Conservation (phyloP, 2,329 filamentous ascomycete species). For the Cercospora sp. region DNA sequence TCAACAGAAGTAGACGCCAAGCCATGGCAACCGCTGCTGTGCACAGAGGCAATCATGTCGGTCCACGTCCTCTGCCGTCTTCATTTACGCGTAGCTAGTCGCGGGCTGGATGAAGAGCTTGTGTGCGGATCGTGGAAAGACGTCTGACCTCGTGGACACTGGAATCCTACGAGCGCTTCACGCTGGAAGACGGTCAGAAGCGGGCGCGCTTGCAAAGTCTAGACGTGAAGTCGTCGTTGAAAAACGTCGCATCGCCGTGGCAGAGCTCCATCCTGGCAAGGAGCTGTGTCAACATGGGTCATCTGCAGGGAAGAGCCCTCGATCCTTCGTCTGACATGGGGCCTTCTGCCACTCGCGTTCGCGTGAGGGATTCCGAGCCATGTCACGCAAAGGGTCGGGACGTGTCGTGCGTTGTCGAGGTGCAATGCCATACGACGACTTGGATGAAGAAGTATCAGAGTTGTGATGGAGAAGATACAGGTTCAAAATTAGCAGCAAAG, state of each 20-base stretch:
- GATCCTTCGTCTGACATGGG: neutral
- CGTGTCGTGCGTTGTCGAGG: neutral
- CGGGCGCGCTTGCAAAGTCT: neutral
- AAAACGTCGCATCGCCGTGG: neutral
- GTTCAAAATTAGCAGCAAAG: neutral
- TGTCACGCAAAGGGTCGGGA: neutral
- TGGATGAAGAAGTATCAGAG: neutral
- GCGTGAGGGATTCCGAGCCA: neutral
- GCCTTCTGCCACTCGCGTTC: neutral
- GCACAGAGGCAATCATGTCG: neutral
- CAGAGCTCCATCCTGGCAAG: slow-evolving; percentile 2
- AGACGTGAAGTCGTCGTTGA: slow-evolving; percentile 13
- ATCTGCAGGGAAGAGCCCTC: neutral
- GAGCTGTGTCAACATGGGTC: neutral
- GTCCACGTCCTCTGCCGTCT: neutral
- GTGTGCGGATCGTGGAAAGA: neutral
- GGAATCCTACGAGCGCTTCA: slow-evolving; percentile 2
- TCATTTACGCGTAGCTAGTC: neutral
- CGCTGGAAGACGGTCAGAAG: neutral
- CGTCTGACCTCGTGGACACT: neutral
- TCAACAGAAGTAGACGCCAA: slow-evolving; percentile 13
- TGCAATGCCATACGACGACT: neutral
- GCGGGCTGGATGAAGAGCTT: neutral
- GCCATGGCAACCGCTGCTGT: neutral
- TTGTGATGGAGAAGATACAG: neutral